A percentile compares a stretch with the other conserved stretches of the same genome.
Conservation (phyloP, 345 rosid genomes). For the Acer saccharum region DNA sequence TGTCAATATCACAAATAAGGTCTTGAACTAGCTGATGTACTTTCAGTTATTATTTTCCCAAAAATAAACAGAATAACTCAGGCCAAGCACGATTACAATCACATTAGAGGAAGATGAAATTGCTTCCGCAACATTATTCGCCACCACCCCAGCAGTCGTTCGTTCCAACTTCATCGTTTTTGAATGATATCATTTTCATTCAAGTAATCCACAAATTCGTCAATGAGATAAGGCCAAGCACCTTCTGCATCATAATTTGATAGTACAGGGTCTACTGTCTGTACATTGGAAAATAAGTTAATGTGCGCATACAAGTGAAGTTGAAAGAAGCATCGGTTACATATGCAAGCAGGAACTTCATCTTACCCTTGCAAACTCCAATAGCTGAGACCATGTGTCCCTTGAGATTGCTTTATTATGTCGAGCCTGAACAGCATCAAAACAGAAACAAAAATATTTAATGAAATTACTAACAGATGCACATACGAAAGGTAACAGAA, state of each 20-base stretch:
- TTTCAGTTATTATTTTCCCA: not conserved
- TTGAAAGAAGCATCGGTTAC: not conserved
- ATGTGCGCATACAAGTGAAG: not conserved
- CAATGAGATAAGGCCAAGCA: conserved; percentile 98
- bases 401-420: conserved; percentile 96
- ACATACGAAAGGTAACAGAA: not conserved
- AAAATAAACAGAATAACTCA: conserved; percentile 8
- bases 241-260: conserved; percentile 91
- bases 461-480: not conserved
- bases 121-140: not conserved
- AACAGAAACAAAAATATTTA: conserved; percentile 2
- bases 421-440: conserved; percentile 61
- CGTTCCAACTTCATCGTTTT: conserved; percentile 23
- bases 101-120: conserved; percentile 3
- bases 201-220: conserved; percentile 95
- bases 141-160: not conserved
- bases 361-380: conserved; percentile 90
- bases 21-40: not conserved
- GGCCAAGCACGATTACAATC: conserved; percentile 19
- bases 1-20: conserved; percentile 14
- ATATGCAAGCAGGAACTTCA: conserved; percentile 2
- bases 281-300: conserved; percentile 21
- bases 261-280: conserved; percentile 67
- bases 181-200: conserved; percentile 57
- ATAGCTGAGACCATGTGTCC: conserved; percentile 95